Evolutionary conservation across 1,139 yeast genomes (phyloP), one percentile per base, ranked within the genome.

Genomic region (Hyphopichia buzzinii): DNA sequence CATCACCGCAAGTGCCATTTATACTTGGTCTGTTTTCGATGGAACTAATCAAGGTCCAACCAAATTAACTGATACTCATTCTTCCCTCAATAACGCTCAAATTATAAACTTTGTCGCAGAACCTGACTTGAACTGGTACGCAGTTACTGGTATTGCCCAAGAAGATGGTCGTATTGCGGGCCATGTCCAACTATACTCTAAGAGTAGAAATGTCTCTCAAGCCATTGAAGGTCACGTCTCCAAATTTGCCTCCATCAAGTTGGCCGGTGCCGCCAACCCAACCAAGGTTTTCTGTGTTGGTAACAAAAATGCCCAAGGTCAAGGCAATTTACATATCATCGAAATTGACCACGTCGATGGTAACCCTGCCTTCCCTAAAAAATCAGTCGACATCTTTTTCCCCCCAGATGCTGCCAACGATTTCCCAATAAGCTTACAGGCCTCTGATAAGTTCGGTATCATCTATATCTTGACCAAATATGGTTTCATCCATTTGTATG

Each of bases 181-280:
- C 55, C 95, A 88, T 64, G 85, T 92, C 58, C 99, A 94, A 69
- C 77, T 94, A 45, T 94, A 73, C 65, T 85, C 96, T 41, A 84
- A 82, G 58, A 80, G 83, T 39, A 82, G 97, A 62, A 84, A 86
- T 55, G 88, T 90, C 34, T 89, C 97, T 13, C 99, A 94, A 68
- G 94, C 96, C 21, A 88, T 94, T 52, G 97, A 94, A 58, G 98
- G 98, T 49, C 98, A 94, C 62, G 97, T 95, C 38, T 92, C 96
- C 41, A 81, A 82, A 35, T 94, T 94, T 65, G 90, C 96, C 36
- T 71, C 76, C 40, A 64, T 92, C 45, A 74, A 81, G 46, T 72
- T 90, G 49, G 83, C 79, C 38, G 92, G 90, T 35, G 88, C 90
- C 30, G 51, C 80, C 17, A 63, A 72, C 25, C 94, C 90, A 40